Base-by-base conservation (phyloP, 441 rosid species). In the Mallotus japonicus region DNA sequence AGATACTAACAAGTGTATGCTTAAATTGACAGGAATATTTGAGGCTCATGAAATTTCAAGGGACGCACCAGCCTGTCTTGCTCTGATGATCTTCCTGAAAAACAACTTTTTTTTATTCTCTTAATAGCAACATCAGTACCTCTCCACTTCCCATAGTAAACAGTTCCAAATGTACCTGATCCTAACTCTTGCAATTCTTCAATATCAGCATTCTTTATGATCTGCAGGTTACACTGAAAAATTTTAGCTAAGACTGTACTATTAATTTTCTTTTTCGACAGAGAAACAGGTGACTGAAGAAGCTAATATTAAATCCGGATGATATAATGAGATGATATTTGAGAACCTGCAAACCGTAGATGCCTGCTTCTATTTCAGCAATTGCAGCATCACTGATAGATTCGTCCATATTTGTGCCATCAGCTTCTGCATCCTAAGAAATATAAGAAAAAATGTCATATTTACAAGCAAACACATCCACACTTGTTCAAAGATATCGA, bases 121-220 rank as follows among this genome's bases (percentile, higher is more conserved):
- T 95, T 92, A 70, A 95, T 91, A 77, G 97, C 97, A 61, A 95
- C 97, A 83, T 91, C 97, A 62, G 97, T 92, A 44, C 97, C 99
- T 78, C 97, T 88, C 97, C 99, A 95, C 77, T 91, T 95, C 57
- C 96, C 99, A 71, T 84, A 81, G 71, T 85, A 91, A 60, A 95
- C 99, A 19, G 97, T 91, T 77, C 99, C 97, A 79, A 85, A 95
- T 72, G 97, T 95, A 49, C 99, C 99, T 0, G 97, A 91, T 58
- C 99, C 99, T 51, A 95, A 77, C 79, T 95, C 99, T 51, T 76
- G 81, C 67, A 87, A 67, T 72, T 95, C 99, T 89, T 92, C 97
- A 68, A 95, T 85, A 78, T 95, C 97, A 20, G 81, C 73, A 75
- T 92, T 78, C 81, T 84, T 92, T 62, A 95, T 89, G 28, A 88